A percentile compares a stretch with the other conserved stretches of the same genome.
These are phyloP conservation scores for Ochetophila trinervis DNA, from an alignment of 306 rosid species.

Conservation along the genomic window DNA sequence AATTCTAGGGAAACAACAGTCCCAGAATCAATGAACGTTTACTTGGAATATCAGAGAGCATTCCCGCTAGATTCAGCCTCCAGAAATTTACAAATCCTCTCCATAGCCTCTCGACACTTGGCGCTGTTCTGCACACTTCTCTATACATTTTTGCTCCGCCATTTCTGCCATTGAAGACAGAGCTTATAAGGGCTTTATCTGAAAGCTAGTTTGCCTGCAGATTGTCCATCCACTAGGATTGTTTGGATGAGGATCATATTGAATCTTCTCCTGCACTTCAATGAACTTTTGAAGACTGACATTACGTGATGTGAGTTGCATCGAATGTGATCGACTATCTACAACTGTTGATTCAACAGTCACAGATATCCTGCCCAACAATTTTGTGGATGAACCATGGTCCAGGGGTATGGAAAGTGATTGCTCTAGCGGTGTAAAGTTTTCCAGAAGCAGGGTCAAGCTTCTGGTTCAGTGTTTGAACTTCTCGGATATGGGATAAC, in stretches of 20 bases:
- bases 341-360: constrained; percentile 65
- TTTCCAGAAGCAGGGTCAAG: constrained; percentile 57
- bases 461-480: constrained; percentile 62
- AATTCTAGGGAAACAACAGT: no score
- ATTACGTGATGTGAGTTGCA: constrained; percentile 57
- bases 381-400: constrained; percentile 76
- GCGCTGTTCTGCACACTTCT: constrained; percentile 73
- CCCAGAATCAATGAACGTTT: no score
- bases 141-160: constrained; percentile 84
- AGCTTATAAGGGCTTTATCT: constrained; percentile 77
- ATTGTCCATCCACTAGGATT: constrained; percentile 65
- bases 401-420: constrained; percentile 72
- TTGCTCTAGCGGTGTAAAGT: constrained; percentile 68
- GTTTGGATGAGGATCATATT: constrained; percentile 69
- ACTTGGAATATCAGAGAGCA: constrained; percentile 33
- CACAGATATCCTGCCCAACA: constrained; percentile 82
- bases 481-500: constrained; percentile 70
- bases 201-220: constrained; percentile 70
- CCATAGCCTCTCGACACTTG: constrained; percentile 92
- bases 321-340: constrained; percentile 49
- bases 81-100: constrained; percentile 85
- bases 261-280: constrained; percentile 71
- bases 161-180: constrained; percentile 82
- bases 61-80: constrained; percentile 67
- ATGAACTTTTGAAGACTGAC: constrained; percentile 71